phyloP scores from a whole-genome alignment of 179 eudicot genomes.

The Spergularia azorica region DNA sequence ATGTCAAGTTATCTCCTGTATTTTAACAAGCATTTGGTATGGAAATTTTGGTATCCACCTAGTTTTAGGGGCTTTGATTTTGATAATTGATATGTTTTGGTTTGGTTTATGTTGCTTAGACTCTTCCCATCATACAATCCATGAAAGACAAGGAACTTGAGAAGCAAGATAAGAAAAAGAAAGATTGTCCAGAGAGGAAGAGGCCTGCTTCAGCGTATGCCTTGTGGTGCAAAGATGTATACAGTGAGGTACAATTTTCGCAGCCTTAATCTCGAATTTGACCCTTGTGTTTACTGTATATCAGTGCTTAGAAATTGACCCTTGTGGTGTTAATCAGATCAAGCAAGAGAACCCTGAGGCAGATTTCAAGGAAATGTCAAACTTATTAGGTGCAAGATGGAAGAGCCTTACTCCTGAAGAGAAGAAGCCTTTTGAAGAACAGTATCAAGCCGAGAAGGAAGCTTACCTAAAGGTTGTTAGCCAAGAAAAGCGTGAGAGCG shows the following conservation, averaged over 20 bases:
- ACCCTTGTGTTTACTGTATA: neutral
- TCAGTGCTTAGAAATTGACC: neutral
- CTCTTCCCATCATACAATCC: slow-evolving; percentile 51
- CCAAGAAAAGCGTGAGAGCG: slow-evolving; percentile 80
- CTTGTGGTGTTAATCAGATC: slow-evolving; percentile 37
- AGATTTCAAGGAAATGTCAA: slow-evolving; percentile 80
- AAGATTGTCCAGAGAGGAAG: slow-evolving; percentile 56
- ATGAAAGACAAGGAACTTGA: slow-evolving; percentile 57
- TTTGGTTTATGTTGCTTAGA: slow-evolving; percentile 33
- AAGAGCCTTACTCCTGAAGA: slow-evolving; percentile 74
- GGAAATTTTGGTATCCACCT: too few species aligned
- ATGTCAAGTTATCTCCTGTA: neutral
- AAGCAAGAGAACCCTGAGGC: slow-evolving; percentile 79
- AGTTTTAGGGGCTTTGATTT: neutral
- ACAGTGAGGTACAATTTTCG: slow-evolving; percentile 63
- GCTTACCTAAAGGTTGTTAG: slow-evolving; percentile 75
- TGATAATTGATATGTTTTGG: neutral
- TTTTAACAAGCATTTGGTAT: neutral
- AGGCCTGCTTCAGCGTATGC: slow-evolving; percentile 78
- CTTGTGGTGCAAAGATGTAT: slow-evolving; percentile 89
- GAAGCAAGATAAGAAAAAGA: slow-evolving; percentile 77
- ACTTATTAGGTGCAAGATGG: slow-evolving; percentile 77
- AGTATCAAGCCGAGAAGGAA: slow-evolving; percentile 73
- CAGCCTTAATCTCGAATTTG: neutral
- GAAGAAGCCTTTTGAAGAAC: slow-evolving; percentile 89